Conservation (phyloP, 345 rosid genomes). For the Aquilaria sinensis region DNA sequence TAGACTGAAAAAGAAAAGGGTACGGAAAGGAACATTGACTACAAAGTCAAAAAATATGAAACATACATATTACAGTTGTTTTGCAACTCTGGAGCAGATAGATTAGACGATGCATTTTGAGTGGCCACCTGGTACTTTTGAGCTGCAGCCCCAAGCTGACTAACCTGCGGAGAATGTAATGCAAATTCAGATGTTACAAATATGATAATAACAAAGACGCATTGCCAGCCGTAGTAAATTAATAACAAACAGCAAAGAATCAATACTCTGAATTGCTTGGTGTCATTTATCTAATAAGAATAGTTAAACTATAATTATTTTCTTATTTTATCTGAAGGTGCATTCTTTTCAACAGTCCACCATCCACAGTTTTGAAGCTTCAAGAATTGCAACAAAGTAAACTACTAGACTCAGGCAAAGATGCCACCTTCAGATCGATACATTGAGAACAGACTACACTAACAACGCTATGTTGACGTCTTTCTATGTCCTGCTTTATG, state of each 20-base stretch:
- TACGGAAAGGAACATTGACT: background rate
- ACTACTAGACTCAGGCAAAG: no score
- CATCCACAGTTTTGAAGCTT: no score
- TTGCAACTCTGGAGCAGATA: slow-evolving; percentile 68
- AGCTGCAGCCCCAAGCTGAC: slow-evolving; percentile 79
- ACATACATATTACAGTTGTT: slow-evolving; percentile 77
- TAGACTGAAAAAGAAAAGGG: no score
- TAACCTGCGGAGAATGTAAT: slow-evolving; percentile 40
- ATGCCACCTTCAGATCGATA: no score
- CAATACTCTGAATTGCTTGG: background rate
- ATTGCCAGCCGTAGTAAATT: background rate
- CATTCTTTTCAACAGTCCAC: no score
- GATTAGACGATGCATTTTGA: slow-evolving; percentile 66
- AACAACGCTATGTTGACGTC: no score
- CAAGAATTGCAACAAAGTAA: no score
- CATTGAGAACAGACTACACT: no score
- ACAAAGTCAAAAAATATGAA: background rate
- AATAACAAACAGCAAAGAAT: background rate
- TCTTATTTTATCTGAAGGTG: no score
- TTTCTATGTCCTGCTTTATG: no score
- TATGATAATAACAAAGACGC: background rate
- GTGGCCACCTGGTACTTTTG: slow-evolving; percentile 78
- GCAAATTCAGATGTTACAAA: background rate
- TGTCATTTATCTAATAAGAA: no score
- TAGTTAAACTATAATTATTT: no score